Base-by-base conservation (phyloP, 2,329 filamentous ascomycete genomes). In the Cladosporium sp. region DNA sequence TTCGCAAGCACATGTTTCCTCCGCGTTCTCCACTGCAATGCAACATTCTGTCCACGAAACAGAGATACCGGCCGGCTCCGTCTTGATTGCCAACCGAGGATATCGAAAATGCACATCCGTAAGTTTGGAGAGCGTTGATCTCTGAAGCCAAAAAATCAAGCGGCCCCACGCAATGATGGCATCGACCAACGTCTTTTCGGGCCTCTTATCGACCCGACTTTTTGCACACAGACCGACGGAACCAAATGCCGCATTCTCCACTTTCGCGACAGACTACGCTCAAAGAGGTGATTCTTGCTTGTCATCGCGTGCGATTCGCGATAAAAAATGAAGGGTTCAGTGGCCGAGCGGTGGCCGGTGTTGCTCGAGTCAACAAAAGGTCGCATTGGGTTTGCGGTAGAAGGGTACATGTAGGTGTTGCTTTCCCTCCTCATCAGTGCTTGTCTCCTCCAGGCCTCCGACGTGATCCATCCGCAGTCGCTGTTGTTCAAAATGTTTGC, bases 161-260 rank as follows among this genome's bases (percentile, higher is more conserved):
- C 10, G 46, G 41, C 37, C 46, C 46, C 13, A 35, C 32, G 18
- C 45, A 19, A 46, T 46, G 22, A 37, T 37, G 37, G 37, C 46
- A 49, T 49, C 37, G 13, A n/a, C 46, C 22, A 49, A 49, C 18
- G 35, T 49, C 46, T 49, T 49, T 49, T 49, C 46, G 32, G 28
- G 22, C 22, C 41, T 28, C 13, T 16, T 41, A 40, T n/a, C 34
- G 46, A 31, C 37, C 9, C 34, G 46, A 31, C 37, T 40, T 32
- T 28, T 28, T 28, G 22, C 22, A 28, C 22, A 28, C 22, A 28
- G 22, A 28, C 22, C 22, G 22, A 28, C 22, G 22, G 22, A 28
- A 28, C 22, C 22, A 28, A 28, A 28, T 28, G 22, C 22, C 22
- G 22, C 22, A 28, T 28, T 28, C 22, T 28, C 22, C 22, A 28